These are phyloP conservation scores for Metschnikowia lachancei DNA, from an alignment of 805 yeast species.

Conservation along the genomic window DNA sequence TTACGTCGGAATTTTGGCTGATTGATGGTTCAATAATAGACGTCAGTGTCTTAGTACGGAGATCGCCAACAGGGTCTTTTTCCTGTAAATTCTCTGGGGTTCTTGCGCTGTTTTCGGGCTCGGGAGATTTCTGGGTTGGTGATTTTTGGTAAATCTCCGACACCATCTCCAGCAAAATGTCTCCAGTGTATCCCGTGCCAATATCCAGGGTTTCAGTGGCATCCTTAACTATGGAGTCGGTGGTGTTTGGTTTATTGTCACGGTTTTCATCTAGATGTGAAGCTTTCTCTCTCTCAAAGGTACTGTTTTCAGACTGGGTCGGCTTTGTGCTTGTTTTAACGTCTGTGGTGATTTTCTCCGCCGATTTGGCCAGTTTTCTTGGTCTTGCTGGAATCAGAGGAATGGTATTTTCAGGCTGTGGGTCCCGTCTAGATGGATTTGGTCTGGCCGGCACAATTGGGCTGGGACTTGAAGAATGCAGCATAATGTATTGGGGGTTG, in stretches of 20 bases:
- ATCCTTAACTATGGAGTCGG: background rate
- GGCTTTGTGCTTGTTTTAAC: too few species aligned
- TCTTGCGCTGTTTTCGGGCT: background rate
- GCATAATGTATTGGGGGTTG: background rate
- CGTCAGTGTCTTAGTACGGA: too few species aligned
- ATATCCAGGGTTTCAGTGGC: background rate
- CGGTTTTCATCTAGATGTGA: too few species aligned
- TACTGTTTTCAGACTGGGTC: too few species aligned
- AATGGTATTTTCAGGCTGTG: background rate
- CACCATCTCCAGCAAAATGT: constrained; percentile 7
- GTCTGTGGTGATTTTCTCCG: background rate
- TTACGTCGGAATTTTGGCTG: too few species aligned
- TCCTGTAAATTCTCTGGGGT: background rate
- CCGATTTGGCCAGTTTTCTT: background rate
- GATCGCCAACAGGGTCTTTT: too few species aligned
- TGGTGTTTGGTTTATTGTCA: background rate
- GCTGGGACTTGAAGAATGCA: constrained; percentile 2
- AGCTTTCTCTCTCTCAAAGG: too few species aligned
- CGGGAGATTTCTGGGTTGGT: background rate
- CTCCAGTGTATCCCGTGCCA: constrained; percentile 3
- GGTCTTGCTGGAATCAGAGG: constrained; percentile 10
- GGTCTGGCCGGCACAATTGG: constrained; percentile 9
- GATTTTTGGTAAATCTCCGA: constrained; percentile 4
- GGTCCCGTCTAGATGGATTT: background rate
- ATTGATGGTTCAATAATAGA: too few species aligned